phyloP scores from a whole-genome alignment of 2,329 filamentous ascomycete genomes.

The Fusarium duplospermum region DNA sequence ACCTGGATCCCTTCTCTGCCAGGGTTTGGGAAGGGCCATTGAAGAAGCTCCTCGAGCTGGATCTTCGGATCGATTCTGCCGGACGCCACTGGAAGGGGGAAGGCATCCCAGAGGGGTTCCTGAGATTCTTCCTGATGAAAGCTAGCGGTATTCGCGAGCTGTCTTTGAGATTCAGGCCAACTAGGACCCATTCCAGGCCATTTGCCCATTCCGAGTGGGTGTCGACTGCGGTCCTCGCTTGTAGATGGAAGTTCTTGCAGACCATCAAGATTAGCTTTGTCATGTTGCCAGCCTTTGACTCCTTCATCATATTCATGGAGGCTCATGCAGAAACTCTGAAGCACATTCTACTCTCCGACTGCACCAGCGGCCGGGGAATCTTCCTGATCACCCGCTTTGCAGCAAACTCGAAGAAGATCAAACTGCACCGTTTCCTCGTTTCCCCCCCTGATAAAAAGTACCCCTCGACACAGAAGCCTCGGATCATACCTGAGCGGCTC shows the following conservation, averaged over 20 bases:
- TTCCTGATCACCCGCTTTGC: neutral
- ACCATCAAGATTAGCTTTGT: slow-evolving; percentile 3
- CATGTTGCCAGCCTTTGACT: neutral
- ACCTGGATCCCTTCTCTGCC: neutral
- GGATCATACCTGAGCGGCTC: neutral
- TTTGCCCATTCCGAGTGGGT: neutral
- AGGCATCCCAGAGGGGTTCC: neutral
- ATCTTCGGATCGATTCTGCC: neutral
- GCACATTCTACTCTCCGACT: slow-evolving; percentile 1
- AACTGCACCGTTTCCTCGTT: slow-evolving; percentile 14
- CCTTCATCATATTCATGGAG: neutral
- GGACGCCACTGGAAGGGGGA: neutral
- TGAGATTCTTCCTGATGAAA: neutral
- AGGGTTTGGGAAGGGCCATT: neutral
- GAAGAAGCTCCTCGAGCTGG: neutral
- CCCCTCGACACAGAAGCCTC: too few relatives aligned
- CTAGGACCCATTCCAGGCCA: neutral
- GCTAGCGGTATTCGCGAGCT: neutral
- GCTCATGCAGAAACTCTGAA: slow-evolving; percentile 1
- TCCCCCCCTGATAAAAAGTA: too few relatives aligned
- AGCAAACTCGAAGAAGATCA: neutral
- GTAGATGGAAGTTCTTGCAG: neutral
- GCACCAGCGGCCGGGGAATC: neutral
- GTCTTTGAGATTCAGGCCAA: slow-evolving; percentile 3
- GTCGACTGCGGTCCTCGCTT: neutral